Evolutionary conservation across 2,329 filamentous ascomycete genomes (phyloP).

Genomic region (Falciphora oryzae): DNA sequence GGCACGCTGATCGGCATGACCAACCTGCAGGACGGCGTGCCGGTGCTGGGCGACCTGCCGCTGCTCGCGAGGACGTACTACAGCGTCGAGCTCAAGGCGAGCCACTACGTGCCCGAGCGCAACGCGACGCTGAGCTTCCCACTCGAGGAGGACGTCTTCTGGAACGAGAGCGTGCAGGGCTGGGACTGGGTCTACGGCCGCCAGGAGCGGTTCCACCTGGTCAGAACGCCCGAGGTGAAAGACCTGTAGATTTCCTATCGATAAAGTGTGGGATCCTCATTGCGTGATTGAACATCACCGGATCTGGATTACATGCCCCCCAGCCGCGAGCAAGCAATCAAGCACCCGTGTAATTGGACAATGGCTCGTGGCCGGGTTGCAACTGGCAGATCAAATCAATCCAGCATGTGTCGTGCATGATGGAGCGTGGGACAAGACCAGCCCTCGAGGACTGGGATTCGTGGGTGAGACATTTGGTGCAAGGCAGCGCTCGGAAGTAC

Average conservation of each 20-base stretch:
- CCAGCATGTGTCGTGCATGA: too few species aligned
- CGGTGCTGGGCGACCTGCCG: conserved; percentile 39
- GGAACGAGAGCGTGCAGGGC: conserved; percentile 28
- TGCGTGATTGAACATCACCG: not conserved
- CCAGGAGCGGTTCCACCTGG: conserved; percentile 36
- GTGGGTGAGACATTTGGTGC: too few species aligned
- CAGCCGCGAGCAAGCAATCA: not conserved
- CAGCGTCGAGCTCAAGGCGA: conserved; percentile 43
- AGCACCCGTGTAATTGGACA: too few species aligned
- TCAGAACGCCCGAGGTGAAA: conserved; percentile 6
- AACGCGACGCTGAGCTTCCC: conserved; percentile 40
- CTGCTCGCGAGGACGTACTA: conserved; percentile 41
- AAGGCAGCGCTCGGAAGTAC: too few species aligned
- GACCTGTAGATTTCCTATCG: not conserved
- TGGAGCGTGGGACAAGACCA: too few species aligned
- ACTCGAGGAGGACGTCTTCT: conserved; percentile 45
- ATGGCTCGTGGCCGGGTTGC: too few species aligned
- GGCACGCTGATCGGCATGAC: conserved; percentile 46
- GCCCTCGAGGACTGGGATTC: too few species aligned
- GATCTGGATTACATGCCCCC: not conserved
- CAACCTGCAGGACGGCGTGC: conserved; percentile 41
- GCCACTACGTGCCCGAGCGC: conserved; percentile 39
- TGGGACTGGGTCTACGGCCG: conserved; percentile 46
- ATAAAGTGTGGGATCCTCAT: not conserved
- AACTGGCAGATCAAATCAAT: too few species aligned